Evolutionary conservation across 768 basidiomycete genomes (phyloP).

Genomic region (Suillus fuscotomentosus): DNA sequence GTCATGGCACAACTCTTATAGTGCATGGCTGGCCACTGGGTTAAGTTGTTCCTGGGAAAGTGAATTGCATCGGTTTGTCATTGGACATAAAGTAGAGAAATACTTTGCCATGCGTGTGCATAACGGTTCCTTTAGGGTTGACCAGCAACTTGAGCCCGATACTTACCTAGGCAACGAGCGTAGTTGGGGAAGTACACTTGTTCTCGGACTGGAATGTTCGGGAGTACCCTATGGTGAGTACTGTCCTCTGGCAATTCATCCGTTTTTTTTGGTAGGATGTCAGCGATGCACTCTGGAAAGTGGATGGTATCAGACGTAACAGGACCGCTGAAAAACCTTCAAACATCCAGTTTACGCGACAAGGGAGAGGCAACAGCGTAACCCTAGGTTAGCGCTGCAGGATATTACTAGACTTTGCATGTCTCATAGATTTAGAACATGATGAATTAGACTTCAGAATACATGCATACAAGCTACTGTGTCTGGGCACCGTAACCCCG

Average conservation of each 20-base stretch:
- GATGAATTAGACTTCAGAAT: constrained; percentile 5
- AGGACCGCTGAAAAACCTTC: neutral
- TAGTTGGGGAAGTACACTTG: neutral
- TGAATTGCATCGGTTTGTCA: neutral
- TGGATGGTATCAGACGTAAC: neutral
- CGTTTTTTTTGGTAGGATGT: neutral
- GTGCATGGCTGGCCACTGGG: neutral
- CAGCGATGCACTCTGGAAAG: neutral
- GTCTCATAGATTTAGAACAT: neutral
- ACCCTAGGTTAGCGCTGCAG: neutral
- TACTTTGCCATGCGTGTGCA: neutral
- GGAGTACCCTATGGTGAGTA: neutral
- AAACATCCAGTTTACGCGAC: neutral
- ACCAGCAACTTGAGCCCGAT: neutral
- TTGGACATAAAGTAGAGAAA: neutral
- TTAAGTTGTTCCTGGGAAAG: neutral
- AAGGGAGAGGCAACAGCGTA: neutral
- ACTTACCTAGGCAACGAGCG: neutral
- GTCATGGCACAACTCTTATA: neutral
- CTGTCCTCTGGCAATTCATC: neutral
- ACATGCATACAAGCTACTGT: constrained; percentile 46
- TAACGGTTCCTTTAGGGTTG: neutral
- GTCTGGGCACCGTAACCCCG: constrained; percentile 89
- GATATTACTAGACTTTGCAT: no score
- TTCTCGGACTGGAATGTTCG: neutral